These are phyloP conservation scores for Eucalyptus curtisii DNA, from an alignment of 345 rosid species.

Conservation along the genomic window DNA sequence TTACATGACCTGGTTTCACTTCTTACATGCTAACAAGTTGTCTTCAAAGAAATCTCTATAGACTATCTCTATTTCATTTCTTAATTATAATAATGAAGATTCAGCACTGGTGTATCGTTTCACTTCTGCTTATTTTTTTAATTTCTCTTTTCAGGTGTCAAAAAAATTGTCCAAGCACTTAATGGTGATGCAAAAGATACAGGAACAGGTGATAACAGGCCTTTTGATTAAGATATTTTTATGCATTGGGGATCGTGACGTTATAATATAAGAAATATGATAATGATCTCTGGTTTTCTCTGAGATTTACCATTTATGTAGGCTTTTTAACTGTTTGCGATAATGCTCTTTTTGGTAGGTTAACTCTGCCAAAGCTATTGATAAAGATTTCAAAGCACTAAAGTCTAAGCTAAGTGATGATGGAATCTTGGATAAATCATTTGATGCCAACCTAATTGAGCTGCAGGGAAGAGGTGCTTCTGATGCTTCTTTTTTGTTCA, in stretches of 20 bases:
- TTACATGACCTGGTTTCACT: neutral
- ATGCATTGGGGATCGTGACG: neutral
- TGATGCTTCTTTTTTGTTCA: neutral
- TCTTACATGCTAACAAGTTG: neutral
- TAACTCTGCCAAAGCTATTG: constrained; percentile 70
- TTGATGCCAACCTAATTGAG: constrained; percentile 67
- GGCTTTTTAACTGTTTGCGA: neutral
- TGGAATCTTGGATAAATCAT: constrained; percentile 46
- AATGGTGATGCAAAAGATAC: constrained; percentile 54
- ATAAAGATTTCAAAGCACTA: constrained; percentile 58
- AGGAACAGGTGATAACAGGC: constrained; percentile 47
- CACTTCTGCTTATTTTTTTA: neutral
- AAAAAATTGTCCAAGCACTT: constrained; percentile 74
- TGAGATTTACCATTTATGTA: neutral
- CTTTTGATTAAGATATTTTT: neutral
- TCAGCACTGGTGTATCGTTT: neutral
- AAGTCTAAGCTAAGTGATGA: constrained; percentile 66
- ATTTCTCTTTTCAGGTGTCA: constrained; percentile 30
- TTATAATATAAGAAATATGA: neutral
- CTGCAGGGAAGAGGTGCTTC: constrained; percentile 49
- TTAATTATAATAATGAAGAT: neutral
- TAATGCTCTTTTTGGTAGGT: constrained; percentile 19
- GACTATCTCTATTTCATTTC: neutral
- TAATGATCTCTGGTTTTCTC: neutral
- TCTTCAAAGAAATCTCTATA: neutral